Conservation (phyloP, 2,329 filamentous ascomycete genomes). For the Neonectria punicea region DNA sequence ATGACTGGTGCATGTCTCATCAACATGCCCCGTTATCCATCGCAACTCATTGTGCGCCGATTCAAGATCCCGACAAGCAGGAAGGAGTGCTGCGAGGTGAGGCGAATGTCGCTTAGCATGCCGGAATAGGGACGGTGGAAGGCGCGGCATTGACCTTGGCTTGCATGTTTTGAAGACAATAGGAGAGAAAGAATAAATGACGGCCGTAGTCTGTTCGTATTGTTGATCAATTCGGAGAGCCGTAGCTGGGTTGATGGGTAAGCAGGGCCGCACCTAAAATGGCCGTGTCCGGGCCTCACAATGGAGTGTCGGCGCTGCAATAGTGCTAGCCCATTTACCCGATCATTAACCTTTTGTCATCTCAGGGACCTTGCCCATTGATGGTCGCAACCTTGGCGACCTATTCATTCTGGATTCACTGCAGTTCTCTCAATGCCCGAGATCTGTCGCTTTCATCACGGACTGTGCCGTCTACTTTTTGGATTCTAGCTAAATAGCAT, state of each 20-base stretch:
- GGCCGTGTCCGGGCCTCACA: not conserved
- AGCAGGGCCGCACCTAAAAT: not conserved
- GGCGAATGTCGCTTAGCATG: constrained; percentile 64
- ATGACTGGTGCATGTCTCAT: constrained; percentile 37
- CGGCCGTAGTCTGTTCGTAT: not conserved
- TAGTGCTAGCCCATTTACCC: constrained; percentile 37
- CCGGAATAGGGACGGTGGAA: constrained; percentile 67
- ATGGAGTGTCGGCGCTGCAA: not conserved
- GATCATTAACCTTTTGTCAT: constrained; percentile 43
- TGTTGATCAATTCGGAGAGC: not conserved
- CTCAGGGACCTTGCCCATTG: constrained; percentile 23
- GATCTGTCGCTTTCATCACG: constrained; percentile 20
- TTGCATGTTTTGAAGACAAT: constrained; percentile 26
- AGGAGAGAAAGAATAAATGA: not conserved
- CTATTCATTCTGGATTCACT: constrained; percentile 26
- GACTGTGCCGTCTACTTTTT: constrained; percentile 21
- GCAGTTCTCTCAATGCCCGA: constrained; percentile 7
- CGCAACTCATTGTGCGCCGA: constrained; percentile 76
- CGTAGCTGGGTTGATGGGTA: not conserved
- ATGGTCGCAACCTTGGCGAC: constrained; percentile 23
- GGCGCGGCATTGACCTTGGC: constrained; percentile 66
- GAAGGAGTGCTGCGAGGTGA: constrained; percentile 69
- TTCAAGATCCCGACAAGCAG: constrained; percentile 69
- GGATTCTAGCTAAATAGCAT: constrained; percentile 17
- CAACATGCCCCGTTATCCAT: constrained; percentile 75